Evolutionary conservation across 163 green algal genomes (phyloP).

Genomic region (Chlamydomonas reinhardtii): DNA sequence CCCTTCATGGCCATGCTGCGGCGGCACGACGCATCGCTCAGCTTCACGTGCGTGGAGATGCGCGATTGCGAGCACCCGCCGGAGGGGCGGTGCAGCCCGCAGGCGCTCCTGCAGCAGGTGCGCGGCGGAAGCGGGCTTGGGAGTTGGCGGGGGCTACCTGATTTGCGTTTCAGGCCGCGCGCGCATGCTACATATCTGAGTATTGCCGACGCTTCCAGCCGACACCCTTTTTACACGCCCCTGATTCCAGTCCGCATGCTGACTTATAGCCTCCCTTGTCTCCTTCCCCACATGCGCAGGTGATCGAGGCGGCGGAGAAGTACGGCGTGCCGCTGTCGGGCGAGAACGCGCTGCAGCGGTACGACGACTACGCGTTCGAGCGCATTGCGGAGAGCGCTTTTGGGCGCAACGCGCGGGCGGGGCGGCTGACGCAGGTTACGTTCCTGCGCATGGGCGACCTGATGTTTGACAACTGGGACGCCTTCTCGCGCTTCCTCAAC

Average conservation of each 20-base stretch:
- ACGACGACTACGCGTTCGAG: conserved; percentile 94
- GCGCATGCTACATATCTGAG: no score
- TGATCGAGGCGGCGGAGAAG: conserved; percentile 71
- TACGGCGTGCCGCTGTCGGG: conserved; percentile 85
- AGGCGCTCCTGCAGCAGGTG: conserved; percentile 93
- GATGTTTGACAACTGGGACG: conserved; percentile 90
- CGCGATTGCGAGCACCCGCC: conserved; percentile 95
- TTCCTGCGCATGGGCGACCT: conserved; percentile 93
- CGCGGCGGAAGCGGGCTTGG: background rate
- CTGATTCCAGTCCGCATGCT: no score
- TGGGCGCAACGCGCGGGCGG: conserved; percentile 77
- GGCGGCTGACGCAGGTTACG: conserved; percentile 88
- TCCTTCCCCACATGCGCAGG: background rate
- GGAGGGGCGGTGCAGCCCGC: conserved; percentile 89
- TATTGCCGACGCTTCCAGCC: no score
- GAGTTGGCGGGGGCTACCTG: background rate
- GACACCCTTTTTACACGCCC: no score
- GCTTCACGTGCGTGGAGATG: conserved; percentile 99
- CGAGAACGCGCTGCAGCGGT: conserved; percentile 97
- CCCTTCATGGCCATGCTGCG: conserved; percentile 84
- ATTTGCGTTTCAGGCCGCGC: no score
- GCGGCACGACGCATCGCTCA: conserved; percentile 77
- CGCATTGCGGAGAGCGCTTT: conserved; percentile 92
- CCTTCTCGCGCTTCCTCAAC: conserved; percentile 83
- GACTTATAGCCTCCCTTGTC: no score